Conservation (phyloP, 768 basidiomycete genomes). For the Kwoniella botswanensis region DNA sequence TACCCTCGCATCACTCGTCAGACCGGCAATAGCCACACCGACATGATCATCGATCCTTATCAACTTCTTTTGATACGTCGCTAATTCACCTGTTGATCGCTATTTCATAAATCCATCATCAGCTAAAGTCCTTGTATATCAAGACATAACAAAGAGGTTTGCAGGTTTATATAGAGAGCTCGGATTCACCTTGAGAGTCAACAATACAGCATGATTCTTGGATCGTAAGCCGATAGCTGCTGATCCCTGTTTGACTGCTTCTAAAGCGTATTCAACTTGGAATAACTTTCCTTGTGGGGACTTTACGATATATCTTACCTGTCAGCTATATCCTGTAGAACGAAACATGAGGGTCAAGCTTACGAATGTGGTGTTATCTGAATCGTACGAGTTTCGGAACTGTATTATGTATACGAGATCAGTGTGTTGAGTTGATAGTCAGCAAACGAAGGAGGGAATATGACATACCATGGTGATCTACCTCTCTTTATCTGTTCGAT, state of each 20-base stretch:
- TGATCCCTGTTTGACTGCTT: constrained; percentile 99
- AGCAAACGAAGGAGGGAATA: neutral
- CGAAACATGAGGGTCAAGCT: no score
- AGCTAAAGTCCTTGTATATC: neutral
- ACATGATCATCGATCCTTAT: constrained; percentile 99
- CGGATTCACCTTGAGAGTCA: constrained; percentile 82
- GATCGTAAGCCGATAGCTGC: constrained; percentile 97
- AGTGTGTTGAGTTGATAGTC: neutral
- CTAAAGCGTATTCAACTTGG: constrained; percentile 97
- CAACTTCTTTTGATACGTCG: constrained; percentile 99
- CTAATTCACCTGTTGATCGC: constrained; percentile 97
- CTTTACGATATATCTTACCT: constrained; percentile 15
- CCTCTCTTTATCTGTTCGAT: neutral
- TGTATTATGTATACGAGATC: constrained; percentile 24
- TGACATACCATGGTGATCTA: constrained; percentile 23
- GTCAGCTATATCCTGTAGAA: neutral
- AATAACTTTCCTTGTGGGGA: constrained; percentile 91
- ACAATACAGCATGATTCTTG: constrained; percentile 88
- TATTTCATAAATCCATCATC: constrained; percentile 55
- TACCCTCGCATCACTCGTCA: constrained; percentile 97
- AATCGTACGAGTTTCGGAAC: constrained; percentile 91
- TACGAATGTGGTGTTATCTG: constrained; percentile 77
- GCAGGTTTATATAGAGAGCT: no score
- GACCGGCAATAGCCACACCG: constrained; percentile 98
- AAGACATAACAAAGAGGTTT: neutral